Evolutionary conservation across 805 yeast genomes (phyloP).

Genomic region (Pichia insulana): DNA sequence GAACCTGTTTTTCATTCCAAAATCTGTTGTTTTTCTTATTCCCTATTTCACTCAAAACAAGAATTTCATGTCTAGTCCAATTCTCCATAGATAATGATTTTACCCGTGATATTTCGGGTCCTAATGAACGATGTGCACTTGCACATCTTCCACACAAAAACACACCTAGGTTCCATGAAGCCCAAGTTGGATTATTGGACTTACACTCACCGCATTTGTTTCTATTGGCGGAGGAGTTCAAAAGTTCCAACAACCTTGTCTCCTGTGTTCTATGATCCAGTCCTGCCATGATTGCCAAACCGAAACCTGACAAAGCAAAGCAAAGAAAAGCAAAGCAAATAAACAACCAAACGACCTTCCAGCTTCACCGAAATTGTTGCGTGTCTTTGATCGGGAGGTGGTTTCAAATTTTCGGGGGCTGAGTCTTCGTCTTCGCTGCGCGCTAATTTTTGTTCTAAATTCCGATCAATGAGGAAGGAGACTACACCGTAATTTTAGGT

Average conservation of each 20-base stretch:
- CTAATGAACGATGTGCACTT: slow-evolving; percentile 60
- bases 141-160: slow-evolving; percentile 84
- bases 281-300: slow-evolving; percentile 4
- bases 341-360: too few relatives aligned
- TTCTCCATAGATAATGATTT: slow-evolving; percentile 66
- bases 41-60: slow-evolving; percentile 38
- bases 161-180: slow-evolving; percentile 46
- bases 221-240: slow-evolving; percentile 49
- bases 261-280: slow-evolving; percentile 17
- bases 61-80: slow-evolving; percentile 56
- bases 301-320: too few relatives aligned
- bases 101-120: slow-evolving; percentile 52
- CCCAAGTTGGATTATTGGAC: slow-evolving; percentile 53
- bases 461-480: background rate
- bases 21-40: slow-evolving; percentile 48
- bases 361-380: too few relatives aligned
- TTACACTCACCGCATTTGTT: slow-evolving; percentile 80
- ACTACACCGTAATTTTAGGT: background rate
- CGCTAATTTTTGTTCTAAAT: background rate
- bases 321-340: too few relatives aligned
- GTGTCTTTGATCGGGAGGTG: too few relatives aligned
- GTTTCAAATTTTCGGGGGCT: too few relatives aligned
- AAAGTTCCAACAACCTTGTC: slow-evolving; percentile 41
- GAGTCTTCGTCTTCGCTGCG: too few relatives aligned
- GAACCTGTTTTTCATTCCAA: slow-evolving; percentile 64